A percentile compares a stretch with the other conserved stretches of the same genome.
Evolutionary conservation across 2,329 filamentous ascomycete species (phyloP).

Genomic region (Hortaea sp.): DNA sequence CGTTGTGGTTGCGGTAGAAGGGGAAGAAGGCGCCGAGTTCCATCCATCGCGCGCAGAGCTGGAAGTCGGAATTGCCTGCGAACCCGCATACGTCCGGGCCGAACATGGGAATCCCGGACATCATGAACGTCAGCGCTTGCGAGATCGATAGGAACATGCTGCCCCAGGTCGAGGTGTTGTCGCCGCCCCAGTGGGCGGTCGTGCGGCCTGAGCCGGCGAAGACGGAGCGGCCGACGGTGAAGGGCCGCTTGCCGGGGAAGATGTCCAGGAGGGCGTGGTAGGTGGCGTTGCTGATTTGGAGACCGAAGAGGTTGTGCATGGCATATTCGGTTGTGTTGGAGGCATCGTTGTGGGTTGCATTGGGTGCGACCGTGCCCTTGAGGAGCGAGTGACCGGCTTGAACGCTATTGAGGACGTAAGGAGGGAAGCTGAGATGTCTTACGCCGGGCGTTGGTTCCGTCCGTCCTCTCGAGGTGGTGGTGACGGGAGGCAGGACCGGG

Average conservation of each 20-base stretch:
- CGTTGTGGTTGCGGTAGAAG: slow-evolving; percentile 64
- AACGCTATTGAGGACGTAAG: slow-evolving; percentile 22
- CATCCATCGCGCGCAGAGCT: slow-evolving; percentile 23
- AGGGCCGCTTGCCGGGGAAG: slow-evolving; percentile 17
- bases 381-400: slow-evolving; percentile 13
- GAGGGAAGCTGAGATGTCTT: slow-evolving; percentile 22
- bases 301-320: slow-evolving; percentile 19
- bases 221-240: slow-evolving; percentile 16
- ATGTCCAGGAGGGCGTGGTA: slow-evolving; percentile 16
- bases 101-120: slow-evolving; percentile 20
- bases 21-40: slow-evolving; percentile 56
- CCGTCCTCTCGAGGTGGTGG: slow-evolving; percentile 9
- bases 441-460: slow-evolving; percentile 17
- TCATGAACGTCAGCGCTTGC: slow-evolving; percentile 10
- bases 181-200: slow-evolving; percentile 20
- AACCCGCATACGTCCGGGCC: slow-evolving; percentile 22
- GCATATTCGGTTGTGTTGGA: slow-evolving; percentile 15
- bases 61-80: slow-evolving; percentile 16
- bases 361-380: slow-evolving; percentile 6
- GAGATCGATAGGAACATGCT: slow-evolving; percentile 19
- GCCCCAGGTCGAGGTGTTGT: slow-evolving; percentile 17
- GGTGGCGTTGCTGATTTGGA: slow-evolving; percentile 15
- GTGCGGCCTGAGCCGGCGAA: slow-evolving; percentile 14
- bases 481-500: slow-evolving; percentile 7
- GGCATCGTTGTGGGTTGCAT: slow-evolving; percentile 16